Percentiles rank a stretch among this genome's conserved stretches.
Conservation (phyloP, 192 early-diverging fungal genomes). For the Podila epicladia region DNA sequence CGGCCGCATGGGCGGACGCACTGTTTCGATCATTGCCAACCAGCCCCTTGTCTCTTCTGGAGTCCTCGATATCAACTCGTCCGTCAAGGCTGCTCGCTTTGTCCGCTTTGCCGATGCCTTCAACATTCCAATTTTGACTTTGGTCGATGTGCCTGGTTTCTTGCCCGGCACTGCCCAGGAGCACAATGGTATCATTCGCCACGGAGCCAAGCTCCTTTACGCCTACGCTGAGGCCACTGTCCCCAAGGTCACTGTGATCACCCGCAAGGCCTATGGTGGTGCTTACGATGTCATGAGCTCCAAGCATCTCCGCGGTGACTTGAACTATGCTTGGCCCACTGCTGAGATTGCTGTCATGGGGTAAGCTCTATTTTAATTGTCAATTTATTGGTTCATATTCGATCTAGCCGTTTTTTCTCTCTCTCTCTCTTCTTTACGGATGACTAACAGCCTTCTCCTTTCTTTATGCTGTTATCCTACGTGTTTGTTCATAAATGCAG, state of each 20-base stretch:
- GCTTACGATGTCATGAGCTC: conserved; percentile 98
- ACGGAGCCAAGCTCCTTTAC: conserved; percentile 96
- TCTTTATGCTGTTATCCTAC: not conserved
- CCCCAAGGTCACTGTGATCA: conserved; percentile 95
- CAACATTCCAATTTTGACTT: conserved; percentile 91
- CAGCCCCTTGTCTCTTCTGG: conserved; percentile 96
- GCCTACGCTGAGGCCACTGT: conserved; percentile 97
- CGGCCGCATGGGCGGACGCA: conserved; percentile 83
- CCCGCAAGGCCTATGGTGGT: conserved; percentile 96
- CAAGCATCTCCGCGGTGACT: conserved; percentile 94
- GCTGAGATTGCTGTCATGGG: conserved; percentile 99
- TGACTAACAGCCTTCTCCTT: not conserved
- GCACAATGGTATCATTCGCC: conserved; percentile 94
- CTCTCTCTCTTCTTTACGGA: not conserved
- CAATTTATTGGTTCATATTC: not conserved
- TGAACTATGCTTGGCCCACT: conserved; percentile 94
- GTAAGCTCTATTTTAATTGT: conserved; percentile 8
- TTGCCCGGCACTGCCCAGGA: conserved; percentile 94
- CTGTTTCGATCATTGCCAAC: conserved; percentile 92
- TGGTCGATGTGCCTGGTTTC: conserved; percentile 98
- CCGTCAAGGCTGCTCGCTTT: conserved; percentile 95
- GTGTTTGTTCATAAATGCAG: conserved; percentile 8
- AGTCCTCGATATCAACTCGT: conserved; percentile 94
- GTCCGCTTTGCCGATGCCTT: conserved; percentile 98
- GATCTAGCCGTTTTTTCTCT: not conserved